Conservation (phyloP, 129 eudicot species). For the Flaveria robusta region DNA sequence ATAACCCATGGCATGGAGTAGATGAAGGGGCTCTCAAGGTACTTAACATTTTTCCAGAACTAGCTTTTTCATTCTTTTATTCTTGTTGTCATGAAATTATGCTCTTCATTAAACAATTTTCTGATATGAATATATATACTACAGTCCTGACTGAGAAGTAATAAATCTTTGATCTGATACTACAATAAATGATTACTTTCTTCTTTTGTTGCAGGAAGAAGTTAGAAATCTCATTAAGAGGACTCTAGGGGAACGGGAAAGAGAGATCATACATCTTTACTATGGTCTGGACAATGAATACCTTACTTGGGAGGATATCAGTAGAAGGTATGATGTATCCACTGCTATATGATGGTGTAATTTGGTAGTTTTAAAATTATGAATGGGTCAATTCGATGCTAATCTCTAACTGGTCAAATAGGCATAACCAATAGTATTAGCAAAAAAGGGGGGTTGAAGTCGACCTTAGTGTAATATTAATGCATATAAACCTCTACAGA, state of each 20-base stretch:
- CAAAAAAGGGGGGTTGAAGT: background rate
- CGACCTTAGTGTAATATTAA: background rate
- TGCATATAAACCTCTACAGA: no score
- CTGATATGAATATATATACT: background rate
- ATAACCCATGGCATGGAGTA: conserved; percentile 94
- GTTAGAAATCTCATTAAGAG: conserved; percentile 65
- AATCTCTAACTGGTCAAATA: background rate
- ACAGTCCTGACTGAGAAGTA: background rate
- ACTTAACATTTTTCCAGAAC: conserved; percentile 8
- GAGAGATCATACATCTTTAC: conserved; percentile 81
- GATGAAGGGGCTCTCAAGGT: conserved; percentile 93
- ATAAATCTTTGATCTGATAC: background rate
- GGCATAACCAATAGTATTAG: no score
- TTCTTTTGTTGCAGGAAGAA: conserved; percentile 69
- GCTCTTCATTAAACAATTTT: background rate
- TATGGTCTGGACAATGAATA: conserved; percentile 85
- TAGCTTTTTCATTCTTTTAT: background rate
- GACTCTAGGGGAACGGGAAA: conserved; percentile 72
- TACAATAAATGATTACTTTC: background rate
- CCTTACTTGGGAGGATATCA: conserved; percentile 98
- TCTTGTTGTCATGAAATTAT: conserved; percentile 15
- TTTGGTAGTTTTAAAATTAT: background rate
- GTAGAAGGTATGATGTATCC: conserved; percentile 59
- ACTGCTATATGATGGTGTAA: background rate
- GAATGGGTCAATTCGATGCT: background rate